Evolutionary conservation across 2,329 filamentous ascomycete species (phyloP).

Genomic region (Penicillium polonicum): DNA sequence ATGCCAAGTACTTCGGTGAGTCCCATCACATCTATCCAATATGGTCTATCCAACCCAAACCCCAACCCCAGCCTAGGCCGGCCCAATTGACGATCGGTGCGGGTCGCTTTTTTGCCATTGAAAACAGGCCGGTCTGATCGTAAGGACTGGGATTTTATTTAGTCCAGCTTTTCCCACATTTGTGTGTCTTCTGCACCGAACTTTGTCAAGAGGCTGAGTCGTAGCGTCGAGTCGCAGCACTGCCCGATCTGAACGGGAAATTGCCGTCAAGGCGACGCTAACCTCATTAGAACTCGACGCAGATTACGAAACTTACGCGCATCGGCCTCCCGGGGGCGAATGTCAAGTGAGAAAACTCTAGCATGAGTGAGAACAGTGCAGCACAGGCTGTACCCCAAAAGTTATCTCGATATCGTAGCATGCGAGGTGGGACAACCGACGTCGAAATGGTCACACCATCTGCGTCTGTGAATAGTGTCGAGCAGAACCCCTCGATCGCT

Average conservation of each 20-base stretch:
- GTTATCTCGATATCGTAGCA: background rate
- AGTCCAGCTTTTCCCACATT: background rate
- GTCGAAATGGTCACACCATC: slow-evolving; percentile 1
- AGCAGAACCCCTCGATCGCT: slow-evolving; percentile 28
- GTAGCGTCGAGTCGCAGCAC: background rate
- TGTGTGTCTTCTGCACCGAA: background rate
- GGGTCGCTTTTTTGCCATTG: slow-evolving; percentile 3
- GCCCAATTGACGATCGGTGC: slow-evolving; percentile 3
- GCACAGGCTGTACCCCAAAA: background rate
- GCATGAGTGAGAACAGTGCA: background rate
- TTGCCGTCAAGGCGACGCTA: slow-evolving; percentile 2
- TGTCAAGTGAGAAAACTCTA: background rate
- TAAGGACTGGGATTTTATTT: background rate
- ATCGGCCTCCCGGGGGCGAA: background rate
- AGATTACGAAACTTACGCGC: slow-evolving; percentile 1
- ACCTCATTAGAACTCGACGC: background rate
- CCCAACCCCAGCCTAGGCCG: background rate
- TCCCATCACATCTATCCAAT: background rate
- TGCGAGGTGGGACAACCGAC: slow-evolving; percentile 1
- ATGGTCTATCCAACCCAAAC: background rate
- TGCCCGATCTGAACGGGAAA: background rate
- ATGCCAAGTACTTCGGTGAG: slow-evolving; percentile 2
- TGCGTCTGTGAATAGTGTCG: background rate
- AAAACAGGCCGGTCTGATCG: slow-evolving; percentile 11
- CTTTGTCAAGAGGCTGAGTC: background rate